Evolutionary conservation across 129 eudicot species (phyloP).

Genomic region (Chrysanthemum lavandulifolium): DNA sequence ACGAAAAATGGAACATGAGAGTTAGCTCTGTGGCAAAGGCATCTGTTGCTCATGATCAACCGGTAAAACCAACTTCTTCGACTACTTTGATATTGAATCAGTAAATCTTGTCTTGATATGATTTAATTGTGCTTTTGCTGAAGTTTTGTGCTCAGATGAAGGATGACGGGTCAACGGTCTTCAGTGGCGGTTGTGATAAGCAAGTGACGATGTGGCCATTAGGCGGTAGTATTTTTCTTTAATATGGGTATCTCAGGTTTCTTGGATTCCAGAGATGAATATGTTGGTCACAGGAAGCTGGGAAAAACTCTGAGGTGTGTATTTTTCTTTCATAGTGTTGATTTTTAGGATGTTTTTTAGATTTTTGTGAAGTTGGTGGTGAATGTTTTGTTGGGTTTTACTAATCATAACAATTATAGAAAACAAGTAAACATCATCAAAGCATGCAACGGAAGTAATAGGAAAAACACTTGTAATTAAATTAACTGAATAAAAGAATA

Average conservation of each 20-base stretch:
- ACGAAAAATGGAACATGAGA: slow-evolving; percentile 49
- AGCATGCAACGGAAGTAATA: no score
- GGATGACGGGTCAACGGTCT: slow-evolving; percentile 95
- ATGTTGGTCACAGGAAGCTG: slow-evolving; percentile 87
- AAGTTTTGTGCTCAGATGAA: slow-evolving; percentile 83
- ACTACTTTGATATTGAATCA: neutral
- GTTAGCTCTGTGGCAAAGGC: slow-evolving; percentile 64
- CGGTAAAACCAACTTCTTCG: slow-evolving; percentile 46
- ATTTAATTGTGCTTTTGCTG: neutral
- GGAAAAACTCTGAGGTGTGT: slow-evolving; percentile 85
- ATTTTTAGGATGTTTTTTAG: slow-evolving; percentile 1
- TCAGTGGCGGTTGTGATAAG: slow-evolving; percentile 96
- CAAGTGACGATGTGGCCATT: slow-evolving; percentile 96
- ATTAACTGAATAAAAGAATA: no score
- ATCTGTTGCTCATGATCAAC: slow-evolving; percentile 82
- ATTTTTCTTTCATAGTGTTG: neutral
- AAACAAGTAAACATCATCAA: no score
- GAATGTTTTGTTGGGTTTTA: no score
- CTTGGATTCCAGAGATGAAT: slow-evolving; percentile 95
- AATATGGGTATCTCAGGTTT: slow-evolving; percentile 57
- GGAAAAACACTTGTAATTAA: no score
- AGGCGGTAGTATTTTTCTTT: slow-evolving; percentile 42
- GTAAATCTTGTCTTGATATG: neutral
- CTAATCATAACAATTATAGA: no score
- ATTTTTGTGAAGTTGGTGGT: neutral